These are phyloP conservation scores for Trametes cubensis DNA, from an alignment of 768 basidiomycete genomes.

Conservation along the genomic window DNA sequence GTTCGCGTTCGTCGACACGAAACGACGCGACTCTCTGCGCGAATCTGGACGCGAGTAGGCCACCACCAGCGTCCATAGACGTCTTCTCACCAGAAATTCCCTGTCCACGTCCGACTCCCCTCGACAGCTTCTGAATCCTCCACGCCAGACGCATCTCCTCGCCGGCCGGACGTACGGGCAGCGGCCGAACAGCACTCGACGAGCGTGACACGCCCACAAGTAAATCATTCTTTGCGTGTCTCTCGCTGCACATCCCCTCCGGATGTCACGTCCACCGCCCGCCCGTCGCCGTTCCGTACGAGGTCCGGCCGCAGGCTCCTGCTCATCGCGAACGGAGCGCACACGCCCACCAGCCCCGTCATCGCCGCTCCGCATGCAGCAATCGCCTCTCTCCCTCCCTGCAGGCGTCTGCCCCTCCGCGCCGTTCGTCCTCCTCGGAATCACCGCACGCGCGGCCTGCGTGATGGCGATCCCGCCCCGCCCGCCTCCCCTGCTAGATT, in stretches of 20 bases:
- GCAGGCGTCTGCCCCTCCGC: conserved; percentile 9
- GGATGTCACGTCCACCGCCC: not conserved
- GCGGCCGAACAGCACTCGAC: not conserved
- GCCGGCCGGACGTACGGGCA: not conserved
- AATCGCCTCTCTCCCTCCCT: conserved; percentile 6
- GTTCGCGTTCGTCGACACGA: conserved; percentile 13
- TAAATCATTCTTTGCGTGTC: not conserved
- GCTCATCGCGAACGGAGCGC: conserved; percentile 23
- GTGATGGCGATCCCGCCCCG: conserved; percentile 23
- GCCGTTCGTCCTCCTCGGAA: conserved; percentile 18
- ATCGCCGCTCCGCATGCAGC: conserved; percentile 15
- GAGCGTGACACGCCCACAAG: not conserved
- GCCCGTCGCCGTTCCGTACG: not conserved
- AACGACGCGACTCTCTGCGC: conserved; percentile 14
- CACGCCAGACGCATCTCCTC: not conserved
- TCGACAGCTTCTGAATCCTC: conserved; percentile 8
- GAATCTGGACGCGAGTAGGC: conserved; percentile 15
- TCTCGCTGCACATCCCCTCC: not conserved
- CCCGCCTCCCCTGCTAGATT: conserved; percentile 1
- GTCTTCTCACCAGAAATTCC: conserved; percentile 15
- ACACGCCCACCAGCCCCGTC: conserved; percentile 5
- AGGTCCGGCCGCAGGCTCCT: conserved; percentile 6
- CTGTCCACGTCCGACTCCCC: conserved; percentile 5
- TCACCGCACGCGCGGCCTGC: conserved; percentile 10
- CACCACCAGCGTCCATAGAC: conserved; percentile 7